phyloP scores from a whole-genome alignment of 208 protist species.

The Leishmania tropica region DNA sequence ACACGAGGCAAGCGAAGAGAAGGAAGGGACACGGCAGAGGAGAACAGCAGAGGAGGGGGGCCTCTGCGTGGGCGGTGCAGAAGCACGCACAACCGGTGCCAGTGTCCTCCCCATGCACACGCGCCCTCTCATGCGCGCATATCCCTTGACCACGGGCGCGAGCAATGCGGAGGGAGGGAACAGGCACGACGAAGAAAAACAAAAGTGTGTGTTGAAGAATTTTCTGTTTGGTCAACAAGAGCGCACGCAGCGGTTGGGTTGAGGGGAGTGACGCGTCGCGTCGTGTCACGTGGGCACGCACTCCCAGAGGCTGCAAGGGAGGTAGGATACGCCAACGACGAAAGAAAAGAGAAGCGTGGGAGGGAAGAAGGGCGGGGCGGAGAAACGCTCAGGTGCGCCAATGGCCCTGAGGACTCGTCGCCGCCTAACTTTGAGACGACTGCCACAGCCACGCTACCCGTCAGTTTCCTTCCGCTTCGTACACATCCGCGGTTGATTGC shows the following conservation, averaged over 20 bases:
- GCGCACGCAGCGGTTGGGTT: not conserved
- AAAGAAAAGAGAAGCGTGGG: not conserved
- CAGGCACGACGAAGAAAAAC: not conserved
- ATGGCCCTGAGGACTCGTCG: not conserved
- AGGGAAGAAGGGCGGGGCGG: not conserved
- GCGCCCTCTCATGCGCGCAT: not conserved
- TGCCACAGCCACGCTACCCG: not conserved
- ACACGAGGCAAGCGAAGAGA: not conserved
- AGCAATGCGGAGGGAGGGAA: not conserved
- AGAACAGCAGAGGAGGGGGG: not conserved
- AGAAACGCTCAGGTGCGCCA: not conserved
- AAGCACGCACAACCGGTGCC: not conserved
- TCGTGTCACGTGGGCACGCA: no score
- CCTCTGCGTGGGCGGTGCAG: slow-evolving; percentile 2
- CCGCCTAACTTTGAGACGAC: not conserved
- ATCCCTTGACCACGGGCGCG: not conserved
- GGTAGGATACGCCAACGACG: no score
- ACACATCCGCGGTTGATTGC: not conserved
- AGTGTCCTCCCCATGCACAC: not conserved
- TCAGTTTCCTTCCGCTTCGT: not conserved
- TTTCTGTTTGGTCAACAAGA: slow-evolving; percentile 6
- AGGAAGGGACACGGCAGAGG: not conserved
- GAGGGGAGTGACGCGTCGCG: not conserved
- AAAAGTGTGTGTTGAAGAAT: not conserved
- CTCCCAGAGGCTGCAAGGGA: not conserved